Evolutionary conservation across 2,329 filamentous ascomycete genomes (phyloP).

Genomic region (Claviceps purpurea): DNA sequence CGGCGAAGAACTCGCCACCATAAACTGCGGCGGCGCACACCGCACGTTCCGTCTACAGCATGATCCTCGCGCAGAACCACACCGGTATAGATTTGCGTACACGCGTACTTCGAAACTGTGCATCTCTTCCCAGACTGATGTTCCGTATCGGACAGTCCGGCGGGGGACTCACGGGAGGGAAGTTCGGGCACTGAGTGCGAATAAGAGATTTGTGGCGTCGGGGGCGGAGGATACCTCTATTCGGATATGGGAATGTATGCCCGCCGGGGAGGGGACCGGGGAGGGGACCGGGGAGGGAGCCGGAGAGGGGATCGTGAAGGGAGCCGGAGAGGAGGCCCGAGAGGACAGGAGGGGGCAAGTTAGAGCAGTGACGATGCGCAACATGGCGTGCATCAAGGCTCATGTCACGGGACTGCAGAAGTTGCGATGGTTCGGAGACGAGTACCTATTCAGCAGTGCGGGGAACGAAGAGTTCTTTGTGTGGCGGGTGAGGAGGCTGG

Average conservation of each 20-base stretch:
- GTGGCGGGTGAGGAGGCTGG: constrained; percentile 53
- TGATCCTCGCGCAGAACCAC: constrained; percentile 14
- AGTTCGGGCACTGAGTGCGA: constrained; percentile 43
- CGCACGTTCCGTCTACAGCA: constrained; percentile 50
- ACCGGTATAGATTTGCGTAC: constrained; percentile 49
- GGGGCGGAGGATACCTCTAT: constrained; percentile 63
- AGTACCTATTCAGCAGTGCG: constrained; percentile 70
- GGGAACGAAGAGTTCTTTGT: constrained; percentile 83
- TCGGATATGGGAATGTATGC: constrained; percentile 49
- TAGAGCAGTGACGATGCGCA: constrained; percentile 21
- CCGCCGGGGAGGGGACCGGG: constrained; percentile 10
- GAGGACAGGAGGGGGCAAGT: neutral
- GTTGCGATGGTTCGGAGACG: constrained; percentile 58
- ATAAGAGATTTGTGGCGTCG: constrained; percentile 40
- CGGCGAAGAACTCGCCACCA: constrained; percentile 53
- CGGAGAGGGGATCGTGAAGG: too few relatives aligned
- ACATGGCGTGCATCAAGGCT: constrained; percentile 53
- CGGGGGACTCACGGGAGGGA: constrained; percentile 75
- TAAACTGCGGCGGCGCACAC: constrained; percentile 78
- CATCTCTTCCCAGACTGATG: constrained; percentile 29
- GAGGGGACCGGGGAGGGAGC: constrained; percentile 4
- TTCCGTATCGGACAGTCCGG: constrained; percentile 38
- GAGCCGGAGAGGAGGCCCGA: neutral
- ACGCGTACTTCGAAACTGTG: constrained; percentile 50
- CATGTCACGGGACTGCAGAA: constrained; percentile 78